These are phyloP conservation scores for Neospora caninum DNA, from an alignment of 169 alveolate genomes.

Conservation along the genomic window DNA sequence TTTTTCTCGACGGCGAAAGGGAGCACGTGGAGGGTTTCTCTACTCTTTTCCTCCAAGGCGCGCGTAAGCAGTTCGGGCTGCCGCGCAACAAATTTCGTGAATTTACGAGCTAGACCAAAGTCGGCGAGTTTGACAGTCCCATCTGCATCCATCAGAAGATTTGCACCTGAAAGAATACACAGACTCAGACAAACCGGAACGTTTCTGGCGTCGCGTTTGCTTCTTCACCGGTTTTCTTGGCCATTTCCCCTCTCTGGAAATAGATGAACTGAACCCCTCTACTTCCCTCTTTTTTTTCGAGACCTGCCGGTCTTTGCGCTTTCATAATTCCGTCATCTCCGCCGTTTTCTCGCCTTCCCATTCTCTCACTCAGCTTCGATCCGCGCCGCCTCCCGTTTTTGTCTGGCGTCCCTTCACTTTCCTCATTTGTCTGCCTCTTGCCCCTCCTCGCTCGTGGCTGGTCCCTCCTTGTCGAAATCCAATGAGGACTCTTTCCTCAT, in stretches of 20 bases:
- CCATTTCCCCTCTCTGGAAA: too few relatives aligned
- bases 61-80: background rate
- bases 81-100: background rate
- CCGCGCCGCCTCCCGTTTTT: too few relatives aligned
- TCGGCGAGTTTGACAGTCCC: constrained; percentile 96
- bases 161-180: constrained; percentile 20
- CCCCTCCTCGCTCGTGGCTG: background rate
- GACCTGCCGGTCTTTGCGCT: too few relatives aligned
- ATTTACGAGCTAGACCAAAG: constrained; percentile 93
- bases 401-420: too few relatives aligned
- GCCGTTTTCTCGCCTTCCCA: too few relatives aligned
- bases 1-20: background rate
- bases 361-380: too few relatives aligned
- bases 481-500: background rate
- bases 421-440: too few relatives aligned
- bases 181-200: background rate
- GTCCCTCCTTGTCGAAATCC: background rate
- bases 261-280: too few relatives aligned
- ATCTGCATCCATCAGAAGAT: constrained; percentile 85
- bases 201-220: too few relatives aligned
- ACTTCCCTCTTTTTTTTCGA: too few relatives aligned
- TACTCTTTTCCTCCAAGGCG: background rate
- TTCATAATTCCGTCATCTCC: too few relatives aligned
- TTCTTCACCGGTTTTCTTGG: background rate
- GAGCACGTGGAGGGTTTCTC: background rate